phyloP scores from a whole-genome alignment of 345 rosid genomes.

The Trapa incisa region DNA sequence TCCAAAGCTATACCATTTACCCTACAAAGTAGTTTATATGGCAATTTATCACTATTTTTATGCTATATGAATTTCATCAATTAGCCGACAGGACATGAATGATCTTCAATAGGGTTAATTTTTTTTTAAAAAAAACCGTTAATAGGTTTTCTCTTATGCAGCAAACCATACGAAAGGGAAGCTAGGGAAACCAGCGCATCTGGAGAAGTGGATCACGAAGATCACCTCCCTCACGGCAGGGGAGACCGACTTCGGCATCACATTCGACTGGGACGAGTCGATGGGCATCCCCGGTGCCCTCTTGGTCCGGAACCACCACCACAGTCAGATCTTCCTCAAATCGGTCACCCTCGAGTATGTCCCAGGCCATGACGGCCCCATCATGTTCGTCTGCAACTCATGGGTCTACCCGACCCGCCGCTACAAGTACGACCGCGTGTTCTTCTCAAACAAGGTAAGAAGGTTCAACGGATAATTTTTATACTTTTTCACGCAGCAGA shows the following conservation, averaged over 20 bases:
- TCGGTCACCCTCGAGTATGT: conserved; percentile 39
- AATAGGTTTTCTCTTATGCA: no score
- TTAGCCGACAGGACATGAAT: no score
- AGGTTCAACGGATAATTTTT: not conserved
- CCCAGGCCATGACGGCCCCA: conserved; percentile 43
- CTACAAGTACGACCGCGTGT: conserved; percentile 56
- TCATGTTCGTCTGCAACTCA: conserved; percentile 75
- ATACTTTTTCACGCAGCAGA: no score
- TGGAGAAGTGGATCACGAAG: conserved; percentile 55
- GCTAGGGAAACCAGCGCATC: conserved; percentile 44
- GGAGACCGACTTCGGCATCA: conserved; percentile 32
- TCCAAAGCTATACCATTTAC: no score
- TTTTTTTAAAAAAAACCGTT: no score
- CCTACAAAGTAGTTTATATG: no score
- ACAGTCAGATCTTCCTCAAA: conserved; percentile 54
- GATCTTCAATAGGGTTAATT: no score
- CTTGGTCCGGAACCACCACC: conserved; percentile 51
- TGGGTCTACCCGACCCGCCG: conserved; percentile 79
- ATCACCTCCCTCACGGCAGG: conserved; percentile 34
- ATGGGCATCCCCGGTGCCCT: conserved; percentile 68
- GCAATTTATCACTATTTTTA: no score
- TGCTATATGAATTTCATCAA: no score
- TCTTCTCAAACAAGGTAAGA: conserved; percentile 86
- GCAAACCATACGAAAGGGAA: conserved; percentile 19
- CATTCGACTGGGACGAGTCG: conserved; percentile 61